phyloP scores from a whole-genome alignment of 169 alveolate species.

The Perkinsus chesapeaki region DNA sequence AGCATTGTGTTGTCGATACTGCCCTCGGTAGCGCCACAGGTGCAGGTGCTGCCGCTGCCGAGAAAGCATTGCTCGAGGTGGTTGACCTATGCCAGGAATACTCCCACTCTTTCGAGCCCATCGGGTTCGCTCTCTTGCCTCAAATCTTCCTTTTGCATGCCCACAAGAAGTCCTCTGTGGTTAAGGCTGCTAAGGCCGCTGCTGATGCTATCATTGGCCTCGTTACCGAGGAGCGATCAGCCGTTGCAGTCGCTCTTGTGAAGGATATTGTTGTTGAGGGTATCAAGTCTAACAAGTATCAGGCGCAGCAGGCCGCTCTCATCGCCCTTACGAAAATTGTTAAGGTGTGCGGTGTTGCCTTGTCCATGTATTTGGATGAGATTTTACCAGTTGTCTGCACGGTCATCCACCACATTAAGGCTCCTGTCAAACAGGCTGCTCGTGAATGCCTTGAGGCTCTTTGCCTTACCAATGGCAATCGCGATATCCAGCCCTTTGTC shows the following conservation, averaged over 20 bases:
- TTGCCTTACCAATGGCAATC: constrained; percentile 9
- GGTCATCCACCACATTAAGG: constrained; percentile 7
- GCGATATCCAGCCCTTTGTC: constrained; percentile 10
- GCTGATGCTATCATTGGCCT: background rate
- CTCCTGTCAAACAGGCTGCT: constrained; percentile 2
- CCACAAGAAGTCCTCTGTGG: background rate
- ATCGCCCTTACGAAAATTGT: background rate
- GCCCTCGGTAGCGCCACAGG: background rate
- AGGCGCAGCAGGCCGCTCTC: background rate
- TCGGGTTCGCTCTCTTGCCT: background rate
- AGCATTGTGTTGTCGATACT: background rate
- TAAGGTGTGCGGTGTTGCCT: constrained; percentile 1
- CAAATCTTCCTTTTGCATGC: background rate
- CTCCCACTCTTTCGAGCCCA: background rate
- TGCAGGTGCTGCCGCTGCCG: background rate
- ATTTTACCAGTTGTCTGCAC: background rate
- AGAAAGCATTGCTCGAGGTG: background rate
- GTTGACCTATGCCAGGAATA: background rate
- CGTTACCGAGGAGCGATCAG: background rate
- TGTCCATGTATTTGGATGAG: constrained; percentile 1
- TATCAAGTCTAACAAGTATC: background rate
- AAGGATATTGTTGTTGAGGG: background rate
- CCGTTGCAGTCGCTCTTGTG: background rate
- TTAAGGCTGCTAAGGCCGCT: background rate
- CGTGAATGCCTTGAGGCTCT: background rate